Percentiles rank a stretch among this genome's conserved stretches.
These are phyloP conservation scores for Pleurotus tuber-regium DNA, from an alignment of 768 basidiomycete species.

Conservation along the genomic window DNA sequence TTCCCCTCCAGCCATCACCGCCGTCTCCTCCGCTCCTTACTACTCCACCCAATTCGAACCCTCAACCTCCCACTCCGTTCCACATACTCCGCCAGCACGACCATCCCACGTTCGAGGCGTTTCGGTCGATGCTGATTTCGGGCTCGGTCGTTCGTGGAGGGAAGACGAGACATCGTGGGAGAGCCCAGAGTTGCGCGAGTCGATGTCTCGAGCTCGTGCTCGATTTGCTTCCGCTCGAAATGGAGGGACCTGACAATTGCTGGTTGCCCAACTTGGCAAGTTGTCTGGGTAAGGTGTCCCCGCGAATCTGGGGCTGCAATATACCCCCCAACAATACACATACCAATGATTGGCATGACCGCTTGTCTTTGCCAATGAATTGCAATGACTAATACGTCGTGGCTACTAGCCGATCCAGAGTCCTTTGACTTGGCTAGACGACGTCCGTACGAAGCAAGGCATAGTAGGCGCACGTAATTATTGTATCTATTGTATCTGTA, in stretches of 20 bases:
- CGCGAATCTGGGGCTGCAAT: too few relatives aligned
- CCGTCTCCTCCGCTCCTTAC: constrained; percentile 30
- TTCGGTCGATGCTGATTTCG: constrained; percentile 33
- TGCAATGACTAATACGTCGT: too few relatives aligned
- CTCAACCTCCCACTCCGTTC: constrained; percentile 20
- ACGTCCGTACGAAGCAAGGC: constrained; percentile 1
- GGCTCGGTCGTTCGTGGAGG: constrained; percentile 20
- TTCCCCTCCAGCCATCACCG: constrained; percentile 21
- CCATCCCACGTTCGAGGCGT: constrained; percentile 22
- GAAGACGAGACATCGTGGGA: constrained; percentile 54
- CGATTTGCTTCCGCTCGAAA: constrained; percentile 21
- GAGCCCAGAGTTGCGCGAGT: constrained; percentile 66
- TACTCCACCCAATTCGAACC: constrained; percentile 29
- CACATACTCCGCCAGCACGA: constrained; percentile 17
- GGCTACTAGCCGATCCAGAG: background rate
- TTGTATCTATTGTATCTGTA: constrained; percentile 8
- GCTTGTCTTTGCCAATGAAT: too few relatives aligned
- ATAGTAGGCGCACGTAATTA: constrained; percentile 9
- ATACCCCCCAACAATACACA: too few relatives aligned
- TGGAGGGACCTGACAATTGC: constrained; percentile 8
- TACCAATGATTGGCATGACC: too few relatives aligned
- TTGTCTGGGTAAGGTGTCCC: too few relatives aligned
- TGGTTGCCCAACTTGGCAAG: background rate
- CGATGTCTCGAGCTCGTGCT: constrained; percentile 68
- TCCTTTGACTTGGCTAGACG: background rate